Evolutionary conservation across 2,329 filamentous ascomycete genomes (phyloP).

Genomic region (Verticillium zaregamsianum): DNA sequence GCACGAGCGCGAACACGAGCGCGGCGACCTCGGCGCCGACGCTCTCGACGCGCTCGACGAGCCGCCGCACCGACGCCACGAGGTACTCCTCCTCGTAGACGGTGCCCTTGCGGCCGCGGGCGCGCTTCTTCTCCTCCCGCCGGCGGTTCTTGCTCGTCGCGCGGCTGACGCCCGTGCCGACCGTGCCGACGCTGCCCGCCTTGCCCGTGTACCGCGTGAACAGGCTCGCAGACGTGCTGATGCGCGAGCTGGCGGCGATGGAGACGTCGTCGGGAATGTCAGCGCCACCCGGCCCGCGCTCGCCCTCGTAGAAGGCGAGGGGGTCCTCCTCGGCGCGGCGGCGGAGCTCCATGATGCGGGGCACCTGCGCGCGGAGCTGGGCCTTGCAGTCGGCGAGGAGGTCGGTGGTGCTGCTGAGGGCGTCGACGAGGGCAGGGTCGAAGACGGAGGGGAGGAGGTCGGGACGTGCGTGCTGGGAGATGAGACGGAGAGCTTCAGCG

Average conservation of each 20-base stretch:
- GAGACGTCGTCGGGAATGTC: slow-evolving; percentile 92
- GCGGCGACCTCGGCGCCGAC: slow-evolving; percentile 68
- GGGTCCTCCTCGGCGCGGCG: slow-evolving; percentile 79
- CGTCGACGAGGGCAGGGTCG: slow-evolving; percentile 75
- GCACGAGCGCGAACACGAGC: slow-evolving; percentile 71
- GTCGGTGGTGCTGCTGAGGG: slow-evolving; percentile 78
- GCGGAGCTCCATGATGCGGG: slow-evolving; percentile 78
- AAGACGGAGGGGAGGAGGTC: slow-evolving; percentile 65
- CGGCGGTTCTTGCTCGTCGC: slow-evolving; percentile 84
- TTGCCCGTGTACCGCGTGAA: slow-evolving; percentile 90
- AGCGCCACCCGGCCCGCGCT: slow-evolving; percentile 52
- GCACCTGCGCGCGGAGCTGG: slow-evolving; percentile 80
- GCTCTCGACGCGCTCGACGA: slow-evolving; percentile 77
- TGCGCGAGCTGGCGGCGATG: slow-evolving; percentile 74
- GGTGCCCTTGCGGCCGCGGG: slow-evolving; percentile 89
- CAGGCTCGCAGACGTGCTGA: slow-evolving; percentile 79
- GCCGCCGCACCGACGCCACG: slow-evolving; percentile 76
- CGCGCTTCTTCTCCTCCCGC: slow-evolving; percentile 91
- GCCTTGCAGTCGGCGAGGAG: slow-evolving; percentile 88
- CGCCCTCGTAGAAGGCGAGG: slow-evolving; percentile 82
- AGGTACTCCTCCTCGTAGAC: slow-evolving; percentile 98
- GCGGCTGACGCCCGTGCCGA: slow-evolving; percentile 68
- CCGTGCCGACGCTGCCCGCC: slow-evolving; percentile 57
- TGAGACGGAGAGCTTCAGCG: slow-evolving; percentile 79
- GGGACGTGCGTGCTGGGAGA: slow-evolving; percentile 55